These are phyloP conservation scores for Agaricus subrufescens DNA, from an alignment of 768 basidiomycete species.

Conservation along the genomic window DNA sequence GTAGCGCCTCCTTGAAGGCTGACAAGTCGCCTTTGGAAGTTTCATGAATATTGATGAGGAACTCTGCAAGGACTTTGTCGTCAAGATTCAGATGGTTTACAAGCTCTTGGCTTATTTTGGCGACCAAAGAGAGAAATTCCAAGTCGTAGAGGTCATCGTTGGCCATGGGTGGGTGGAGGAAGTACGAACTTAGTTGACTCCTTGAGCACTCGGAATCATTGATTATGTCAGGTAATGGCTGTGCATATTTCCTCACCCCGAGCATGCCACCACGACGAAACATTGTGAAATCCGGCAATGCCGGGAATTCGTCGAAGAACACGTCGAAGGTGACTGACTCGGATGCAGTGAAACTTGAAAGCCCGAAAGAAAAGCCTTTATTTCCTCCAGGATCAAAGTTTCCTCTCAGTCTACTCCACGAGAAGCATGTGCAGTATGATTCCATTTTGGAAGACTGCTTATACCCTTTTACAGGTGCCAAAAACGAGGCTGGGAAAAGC, in stretches of 20 bases:
- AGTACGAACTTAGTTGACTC: background rate
- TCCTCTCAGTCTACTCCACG: constrained; percentile 73
- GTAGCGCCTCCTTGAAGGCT: constrained; percentile 79
- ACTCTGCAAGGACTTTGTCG: constrained; percentile 95
- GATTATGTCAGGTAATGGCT: constrained; percentile 8
- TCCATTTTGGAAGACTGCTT: background rate
- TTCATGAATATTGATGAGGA: constrained; percentile 87
- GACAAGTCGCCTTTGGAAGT: constrained; percentile 66
- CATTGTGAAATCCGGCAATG: constrained; percentile 84
- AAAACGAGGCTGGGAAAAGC: constrained; percentile 86
- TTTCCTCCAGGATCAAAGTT: constrained; percentile 86
- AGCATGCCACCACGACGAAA: constrained; percentile 66
- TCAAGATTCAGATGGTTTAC: constrained; percentile 80
- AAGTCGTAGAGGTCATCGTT: constrained; percentile 84
- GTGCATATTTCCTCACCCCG: background rate
- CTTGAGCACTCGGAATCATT: background rate
- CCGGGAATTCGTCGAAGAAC: constrained; percentile 76
- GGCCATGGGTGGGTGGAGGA: constrained; percentile 38
- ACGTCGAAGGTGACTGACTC: constrained; percentile 23
- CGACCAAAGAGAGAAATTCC: constrained; percentile 87
- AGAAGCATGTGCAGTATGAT: constrained; percentile 44
- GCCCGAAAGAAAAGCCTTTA: constrained; percentile 28
- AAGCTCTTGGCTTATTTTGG: constrained; percentile 90
- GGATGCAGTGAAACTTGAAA: constrained; percentile 35
- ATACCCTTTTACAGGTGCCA: constrained; percentile 56